These are phyloP conservation scores for Zelonia costaricensis DNA, from an alignment of 208 protist species.

Conservation along the genomic window DNA sequence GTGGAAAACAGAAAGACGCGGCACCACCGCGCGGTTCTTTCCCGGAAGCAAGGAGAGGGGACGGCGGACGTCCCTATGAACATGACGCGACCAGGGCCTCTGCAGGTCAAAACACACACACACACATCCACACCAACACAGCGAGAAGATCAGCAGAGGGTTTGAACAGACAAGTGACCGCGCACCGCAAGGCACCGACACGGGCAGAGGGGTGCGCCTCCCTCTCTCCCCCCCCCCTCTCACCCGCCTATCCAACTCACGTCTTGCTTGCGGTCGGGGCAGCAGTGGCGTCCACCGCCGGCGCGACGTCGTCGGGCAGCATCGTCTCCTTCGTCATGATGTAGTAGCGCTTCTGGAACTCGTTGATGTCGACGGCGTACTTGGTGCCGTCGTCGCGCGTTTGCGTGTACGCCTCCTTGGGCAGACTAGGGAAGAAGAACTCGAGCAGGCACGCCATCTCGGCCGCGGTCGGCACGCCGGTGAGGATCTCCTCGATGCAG, in stretches of 20 bases:
- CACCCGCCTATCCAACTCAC: not conserved
- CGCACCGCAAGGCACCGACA: not conserved
- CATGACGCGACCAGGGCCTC: too few species aligned
- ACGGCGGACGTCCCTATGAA: too few species aligned
- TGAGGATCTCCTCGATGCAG: conserved; percentile 83
- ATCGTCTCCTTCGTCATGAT: conserved; percentile 61
- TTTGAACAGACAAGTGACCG: too few species aligned
- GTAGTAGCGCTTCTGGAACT: conserved; percentile 79
- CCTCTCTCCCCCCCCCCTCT: not conserved
- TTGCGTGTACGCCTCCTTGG: conserved; percentile 54
- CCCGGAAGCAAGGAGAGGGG: too few species aligned
- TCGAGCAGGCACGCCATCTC: conserved; percentile 73
- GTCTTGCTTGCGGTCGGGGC: not conserved
- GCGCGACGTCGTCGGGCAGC: conserved; percentile 26
- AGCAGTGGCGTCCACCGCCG: not conserved
- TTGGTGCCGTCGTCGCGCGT: conserved; percentile 50
- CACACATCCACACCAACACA: not conserved
- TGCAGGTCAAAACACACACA: too few species aligned
- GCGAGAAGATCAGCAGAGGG: too few species aligned
- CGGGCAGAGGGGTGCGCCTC: not conserved
- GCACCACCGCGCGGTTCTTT: too few species aligned
- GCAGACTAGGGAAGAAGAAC: conserved; percentile 88
- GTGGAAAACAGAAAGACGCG: too few species aligned
- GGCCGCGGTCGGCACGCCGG: conserved; percentile 42
- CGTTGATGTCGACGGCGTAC: conserved; percentile 60